phyloP scores from a whole-genome alignment of 108 stramenopile genomes.

The Pseudonitzschia multiseries region DNA sequence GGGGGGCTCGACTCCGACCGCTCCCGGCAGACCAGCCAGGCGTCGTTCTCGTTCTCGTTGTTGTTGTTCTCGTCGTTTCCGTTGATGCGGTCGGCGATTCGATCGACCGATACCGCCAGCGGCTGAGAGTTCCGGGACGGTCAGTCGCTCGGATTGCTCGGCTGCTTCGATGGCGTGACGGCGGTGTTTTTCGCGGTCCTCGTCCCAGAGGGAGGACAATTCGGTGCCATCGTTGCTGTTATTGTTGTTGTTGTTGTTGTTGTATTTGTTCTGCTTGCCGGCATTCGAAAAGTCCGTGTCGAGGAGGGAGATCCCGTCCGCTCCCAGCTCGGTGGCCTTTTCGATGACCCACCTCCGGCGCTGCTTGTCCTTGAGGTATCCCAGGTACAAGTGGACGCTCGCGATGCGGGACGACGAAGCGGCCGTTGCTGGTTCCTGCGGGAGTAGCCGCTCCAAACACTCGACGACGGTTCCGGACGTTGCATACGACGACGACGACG shows the following conservation, averaged over 20 bases:
- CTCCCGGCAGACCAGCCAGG: slow-evolving; percentile 69
- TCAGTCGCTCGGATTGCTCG: slow-evolving; percentile 85
- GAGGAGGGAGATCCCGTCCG: slow-evolving; percentile 39
- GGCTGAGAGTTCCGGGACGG: slow-evolving; percentile 32
- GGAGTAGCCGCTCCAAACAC: slow-evolving; percentile 48
- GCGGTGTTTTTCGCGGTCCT: slow-evolving; percentile 45
- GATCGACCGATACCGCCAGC: not conserved
- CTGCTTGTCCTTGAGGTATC: slow-evolving; percentile 64
- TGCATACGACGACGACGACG: too few relatives aligned
- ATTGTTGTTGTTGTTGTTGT: not conserved
- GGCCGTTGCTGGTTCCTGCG: slow-evolving; percentile 17
- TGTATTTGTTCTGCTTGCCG: not conserved
- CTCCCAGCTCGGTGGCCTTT: slow-evolving; percentile 78
- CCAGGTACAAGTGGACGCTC: slow-evolving; percentile 51
- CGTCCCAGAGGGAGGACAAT: slow-evolving; percentile 18
- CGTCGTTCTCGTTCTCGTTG: not conserved
- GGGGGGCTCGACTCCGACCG: slow-evolving; percentile 42
- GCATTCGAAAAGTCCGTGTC: slow-evolving; percentile 36
- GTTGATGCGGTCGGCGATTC: slow-evolving; percentile 13
- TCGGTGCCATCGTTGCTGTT: not conserved
- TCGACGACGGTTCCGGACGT: slow-evolving; percentile 34
- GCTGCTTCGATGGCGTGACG: slow-evolving; percentile 71
- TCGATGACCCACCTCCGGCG: slow-evolving; percentile 69
- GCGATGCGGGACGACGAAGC: slow-evolving; percentile 12
- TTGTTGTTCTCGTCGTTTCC: not conserved